Evolutionary conservation across 2,329 filamentous ascomycete species (phyloP).

Genomic region (Sarocladiaceae sp.): DNA sequence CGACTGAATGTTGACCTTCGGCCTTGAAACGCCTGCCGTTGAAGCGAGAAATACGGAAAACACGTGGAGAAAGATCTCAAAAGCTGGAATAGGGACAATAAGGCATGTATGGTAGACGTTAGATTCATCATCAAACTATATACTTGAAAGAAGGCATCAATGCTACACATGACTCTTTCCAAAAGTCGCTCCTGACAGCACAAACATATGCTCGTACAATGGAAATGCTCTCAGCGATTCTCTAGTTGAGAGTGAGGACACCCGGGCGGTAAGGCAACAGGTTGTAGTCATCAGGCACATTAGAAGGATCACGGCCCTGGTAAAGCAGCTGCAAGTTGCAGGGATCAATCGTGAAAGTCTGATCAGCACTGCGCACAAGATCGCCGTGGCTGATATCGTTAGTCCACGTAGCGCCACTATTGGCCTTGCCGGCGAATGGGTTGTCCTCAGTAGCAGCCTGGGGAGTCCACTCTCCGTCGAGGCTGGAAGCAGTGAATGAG

Average conservation of each 20-base stretch:
- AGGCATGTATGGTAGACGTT: no score
- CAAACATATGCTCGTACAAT: neutral
- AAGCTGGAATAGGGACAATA: no score
- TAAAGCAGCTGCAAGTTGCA: conserved; percentile 64
- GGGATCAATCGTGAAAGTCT: conserved; percentile 59
- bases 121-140: no score
- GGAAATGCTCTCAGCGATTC: neutral
- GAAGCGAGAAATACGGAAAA: no score
- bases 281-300: conserved; percentile 40
- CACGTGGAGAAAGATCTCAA: neutral
- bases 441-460: conserved; percentile 50
- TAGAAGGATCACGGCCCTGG: conserved; percentile 46
- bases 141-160: no score
- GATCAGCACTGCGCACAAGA: conserved; percentile 51
- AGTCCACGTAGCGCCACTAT: conserved; percentile 61
- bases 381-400: conserved; percentile 66
- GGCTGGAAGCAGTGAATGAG: conserved; percentile 56
- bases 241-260: conserved; percentile 37
- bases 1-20: no score
- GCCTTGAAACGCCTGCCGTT: no score
- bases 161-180: no score
- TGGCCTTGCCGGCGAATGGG: conserved; percentile 65
- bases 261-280: conserved; percentile 50
- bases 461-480: conserved; percentile 54
- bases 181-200: no score